phyloP scores from a whole-genome alignment of 257 asterid genomes.

The Jaltomata sinuosa region DNA sequence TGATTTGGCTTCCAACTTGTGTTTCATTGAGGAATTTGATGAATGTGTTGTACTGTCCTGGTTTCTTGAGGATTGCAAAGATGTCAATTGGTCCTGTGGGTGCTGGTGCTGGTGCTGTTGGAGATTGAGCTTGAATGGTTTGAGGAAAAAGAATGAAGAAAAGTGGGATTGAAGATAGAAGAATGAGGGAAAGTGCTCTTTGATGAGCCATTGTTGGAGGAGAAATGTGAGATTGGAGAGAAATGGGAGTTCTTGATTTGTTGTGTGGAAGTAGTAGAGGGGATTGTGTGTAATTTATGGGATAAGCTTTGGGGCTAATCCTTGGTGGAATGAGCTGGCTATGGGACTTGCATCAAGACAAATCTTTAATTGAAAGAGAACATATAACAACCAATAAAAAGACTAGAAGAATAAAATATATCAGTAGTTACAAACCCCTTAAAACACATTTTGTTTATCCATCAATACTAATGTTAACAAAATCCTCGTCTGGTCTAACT shows the following conservation, averaged over 20 bases:
- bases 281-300: conserved; percentile 9
- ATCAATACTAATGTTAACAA: neutral
- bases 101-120: conserved; percentile 49
- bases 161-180: conserved; percentile 16
- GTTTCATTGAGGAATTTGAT: conserved; percentile 44
- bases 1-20: conserved; percentile 53
- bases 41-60: conserved; percentile 42
- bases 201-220: conserved; percentile 32
- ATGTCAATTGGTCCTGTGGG: conserved; percentile 63
- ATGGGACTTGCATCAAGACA: conserved; percentile 19
- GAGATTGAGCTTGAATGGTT: conserved; percentile 26
- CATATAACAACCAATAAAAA: conserved; percentile 15
- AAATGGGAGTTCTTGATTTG: neutral
- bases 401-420: neutral
- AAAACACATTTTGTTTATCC: neutral
- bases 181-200: conserved; percentile 10
- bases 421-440: neutral
- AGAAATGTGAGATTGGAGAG: conserved; percentile 3
- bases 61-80: conserved; percentile 49
- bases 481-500: too few relatives aligned
- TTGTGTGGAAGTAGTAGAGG: neutral
- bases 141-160: conserved; percentile 13
- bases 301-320: conserved; percentile 19
- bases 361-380: neutral
- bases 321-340: conserved; percentile 63